Evolutionary conservation across 129 eudicot species (phyloP).

Genomic region (Saposhnikovia divaricata): DNA sequence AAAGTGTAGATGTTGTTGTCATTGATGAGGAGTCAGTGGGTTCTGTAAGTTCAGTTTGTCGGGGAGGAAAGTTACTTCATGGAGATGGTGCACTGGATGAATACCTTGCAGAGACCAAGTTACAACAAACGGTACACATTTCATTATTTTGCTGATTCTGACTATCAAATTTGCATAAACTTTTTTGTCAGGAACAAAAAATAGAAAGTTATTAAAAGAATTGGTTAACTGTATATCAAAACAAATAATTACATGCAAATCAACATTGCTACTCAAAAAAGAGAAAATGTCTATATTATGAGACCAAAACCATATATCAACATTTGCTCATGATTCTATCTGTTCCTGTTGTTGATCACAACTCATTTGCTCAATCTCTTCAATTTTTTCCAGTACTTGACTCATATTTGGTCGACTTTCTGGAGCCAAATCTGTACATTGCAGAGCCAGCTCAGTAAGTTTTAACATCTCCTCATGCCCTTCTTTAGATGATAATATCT

Average conservation of each 20-base stretch:
- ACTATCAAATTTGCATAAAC: neutral
- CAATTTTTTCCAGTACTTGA: conserved; percentile 42
- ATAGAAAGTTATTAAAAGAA: neutral
- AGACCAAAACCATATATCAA: neutral
- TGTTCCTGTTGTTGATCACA: neutral
- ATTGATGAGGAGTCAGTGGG: conserved; percentile 82
- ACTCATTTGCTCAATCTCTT: conserved; percentile 25
- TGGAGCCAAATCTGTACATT: conserved; percentile 46
- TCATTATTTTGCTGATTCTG: no score
- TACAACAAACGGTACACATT: no score
- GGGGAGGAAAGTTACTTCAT: conserved; percentile 68
- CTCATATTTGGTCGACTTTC: conserved; percentile 50
- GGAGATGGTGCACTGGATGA: conserved; percentile 73
- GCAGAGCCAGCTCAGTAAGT: conserved; percentile 58
- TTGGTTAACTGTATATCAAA: neutral
- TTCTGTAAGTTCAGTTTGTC: conserved; percentile 35
- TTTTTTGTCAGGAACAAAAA: neutral
- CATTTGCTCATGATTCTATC: neutral
- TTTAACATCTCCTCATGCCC: conserved; percentile 65
- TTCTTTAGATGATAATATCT: conserved; percentile 57
- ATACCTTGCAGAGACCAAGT: conserved; percentile 41
- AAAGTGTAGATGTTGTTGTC: conserved; percentile 81
- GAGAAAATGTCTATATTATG: neutral
- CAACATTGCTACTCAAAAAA: no score
- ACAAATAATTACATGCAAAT: neutral